Conservation (phyloP, 2,329 filamentous ascomycete species). For the Xylariaceae sp. region DNA sequence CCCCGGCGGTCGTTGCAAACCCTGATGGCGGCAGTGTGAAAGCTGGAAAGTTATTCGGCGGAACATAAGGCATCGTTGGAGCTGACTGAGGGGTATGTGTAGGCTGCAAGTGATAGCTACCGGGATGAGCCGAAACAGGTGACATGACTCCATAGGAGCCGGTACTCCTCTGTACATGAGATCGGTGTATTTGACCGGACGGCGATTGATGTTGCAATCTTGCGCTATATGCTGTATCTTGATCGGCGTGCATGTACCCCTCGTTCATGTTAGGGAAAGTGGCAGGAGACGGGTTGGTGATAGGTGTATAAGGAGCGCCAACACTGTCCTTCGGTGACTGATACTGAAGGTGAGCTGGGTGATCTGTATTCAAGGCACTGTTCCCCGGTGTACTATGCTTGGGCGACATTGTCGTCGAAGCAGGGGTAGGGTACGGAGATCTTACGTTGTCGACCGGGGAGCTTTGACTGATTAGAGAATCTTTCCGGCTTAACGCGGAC, state of each 20-base stretch:
- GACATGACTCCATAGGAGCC: slow-evolving; percentile 50
- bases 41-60: slow-evolving; percentile 58
- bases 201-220: slow-evolving; percentile 39
- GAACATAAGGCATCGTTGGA: slow-evolving; percentile 45
- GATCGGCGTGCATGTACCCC: slow-evolving; percentile 41
- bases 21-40: slow-evolving; percentile 62
- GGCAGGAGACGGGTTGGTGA: slow-evolving; percentile 40
- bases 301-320: slow-evolving; percentile 44
- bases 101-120: slow-evolving; percentile 44
- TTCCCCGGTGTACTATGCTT: slow-evolving; percentile 43
- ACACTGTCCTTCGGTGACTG: slow-evolving; percentile 43
- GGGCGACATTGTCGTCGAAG: slow-evolving; percentile 45
- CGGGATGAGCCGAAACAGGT: slow-evolving; percentile 46
- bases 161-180: slow-evolving; percentile 44
- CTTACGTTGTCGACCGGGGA: slow-evolving; percentile 41
- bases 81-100: slow-evolving; percentile 43
- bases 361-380: slow-evolving; percentile 37
- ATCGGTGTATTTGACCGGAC: slow-evolving; percentile 40
- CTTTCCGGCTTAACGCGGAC: slow-evolving; percentile 71
- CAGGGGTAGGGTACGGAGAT: slow-evolving; percentile 37
- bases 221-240: slow-evolving; percentile 30
- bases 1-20: slow-evolving; percentile 42
- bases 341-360: slow-evolving; percentile 40
- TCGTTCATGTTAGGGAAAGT: slow-evolving; percentile 39
- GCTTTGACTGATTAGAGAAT: slow-evolving; percentile 55